phyloP scores from a whole-genome alignment of 1,139 yeast species.

The Lodderomyces metapsilosis region DNA sequence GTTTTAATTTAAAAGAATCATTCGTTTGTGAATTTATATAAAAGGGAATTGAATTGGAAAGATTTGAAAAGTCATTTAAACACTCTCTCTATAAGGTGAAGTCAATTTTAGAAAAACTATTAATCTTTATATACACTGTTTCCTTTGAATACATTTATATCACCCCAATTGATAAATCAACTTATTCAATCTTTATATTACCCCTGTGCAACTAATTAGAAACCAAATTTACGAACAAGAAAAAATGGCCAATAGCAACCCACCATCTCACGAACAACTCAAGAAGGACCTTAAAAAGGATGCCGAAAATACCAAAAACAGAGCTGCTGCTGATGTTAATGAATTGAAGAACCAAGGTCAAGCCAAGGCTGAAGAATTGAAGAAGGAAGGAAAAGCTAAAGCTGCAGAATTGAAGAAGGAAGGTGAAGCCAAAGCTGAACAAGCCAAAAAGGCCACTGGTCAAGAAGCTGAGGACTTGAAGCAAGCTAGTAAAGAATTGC shows the following conservation, averaged over 20 bases:
- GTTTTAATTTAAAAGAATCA: background rate
- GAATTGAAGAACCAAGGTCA: slow-evolving; percentile 9
- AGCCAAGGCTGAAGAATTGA: slow-evolving; percentile 13
- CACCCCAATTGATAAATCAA: background rate
- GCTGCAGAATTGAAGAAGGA: slow-evolving; percentile 17
- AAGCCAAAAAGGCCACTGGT: slow-evolving; percentile 18
- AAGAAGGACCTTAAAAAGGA: slow-evolving; percentile 29
- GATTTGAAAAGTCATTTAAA: background rate
- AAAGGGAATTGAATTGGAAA: background rate
- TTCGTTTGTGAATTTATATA: background rate
- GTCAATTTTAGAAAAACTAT: too few relatives aligned
- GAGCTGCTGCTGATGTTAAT: slow-evolving; percentile 15
- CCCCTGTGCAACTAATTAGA: too few relatives aligned
- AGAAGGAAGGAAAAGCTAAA: slow-evolving; percentile 9
- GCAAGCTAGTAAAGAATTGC: slow-evolving; percentile 7
- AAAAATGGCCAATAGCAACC: slow-evolving; percentile 11
- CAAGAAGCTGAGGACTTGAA: slow-evolving; percentile 15
- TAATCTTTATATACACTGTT: too few relatives aligned
- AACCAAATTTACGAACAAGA: too few relatives aligned
- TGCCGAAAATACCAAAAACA: slow-evolving; percentile 20
- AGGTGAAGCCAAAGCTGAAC: slow-evolving; percentile 11
- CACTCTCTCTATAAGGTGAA: too few relatives aligned
- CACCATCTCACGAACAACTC: slow-evolving; percentile 25
- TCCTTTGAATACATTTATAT: too few relatives aligned
- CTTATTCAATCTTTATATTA: background rate